phyloP scores from a whole-genome alignment of 192 early-diverging fungal genomes.

The Pecoramyces ruminantium region DNA sequence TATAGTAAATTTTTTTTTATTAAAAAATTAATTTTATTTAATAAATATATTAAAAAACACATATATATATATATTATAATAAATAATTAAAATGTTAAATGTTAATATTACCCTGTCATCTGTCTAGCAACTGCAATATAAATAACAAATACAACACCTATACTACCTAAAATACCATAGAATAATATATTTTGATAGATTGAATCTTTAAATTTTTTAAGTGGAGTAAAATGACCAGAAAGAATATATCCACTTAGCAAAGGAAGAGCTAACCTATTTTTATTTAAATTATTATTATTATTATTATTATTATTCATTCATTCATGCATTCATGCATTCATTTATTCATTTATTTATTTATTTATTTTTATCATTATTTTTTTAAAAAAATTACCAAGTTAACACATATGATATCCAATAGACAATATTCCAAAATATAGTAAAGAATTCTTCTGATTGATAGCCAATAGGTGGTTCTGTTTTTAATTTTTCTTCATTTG shows the following conservation, averaged over 20 bases:
- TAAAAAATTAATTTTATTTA: too few relatives aligned
- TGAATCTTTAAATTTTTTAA: constrained; percentile 48
- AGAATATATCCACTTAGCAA: constrained; percentile 71
- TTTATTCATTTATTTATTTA: constrained; percentile 5
- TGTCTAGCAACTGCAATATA: constrained; percentile 34
- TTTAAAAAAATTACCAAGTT: constrained; percentile 80
- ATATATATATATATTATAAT: too few relatives aligned
- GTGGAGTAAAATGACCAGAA: constrained; percentile 64
- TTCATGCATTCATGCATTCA: neutral
- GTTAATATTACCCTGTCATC: neutral
- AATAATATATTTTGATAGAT: constrained; percentile 68
- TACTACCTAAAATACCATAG: constrained; percentile 49
- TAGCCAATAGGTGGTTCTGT: constrained; percentile 48
- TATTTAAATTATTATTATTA: neutral
- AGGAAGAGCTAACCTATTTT: constrained; percentile 49
- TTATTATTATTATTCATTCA: constrained; percentile 3
- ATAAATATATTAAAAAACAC: too few relatives aligned
- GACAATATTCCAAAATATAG: constrained; percentile 58
- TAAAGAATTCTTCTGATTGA: constrained; percentile 48
- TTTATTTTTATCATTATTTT: too few relatives aligned
- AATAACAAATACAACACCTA: constrained; percentile 53
- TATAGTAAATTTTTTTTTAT: too few relatives aligned
- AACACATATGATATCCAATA: constrained; percentile 85
- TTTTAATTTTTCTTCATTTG: neutral
- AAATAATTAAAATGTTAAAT: neutral